A percentile compares a stretch with the other conserved stretches of the same genome.
These are phyloP conservation scores for Pythium biforme DNA, from an alignment of 352 stramenopile genomes.

Conservation along the genomic window DNA sequence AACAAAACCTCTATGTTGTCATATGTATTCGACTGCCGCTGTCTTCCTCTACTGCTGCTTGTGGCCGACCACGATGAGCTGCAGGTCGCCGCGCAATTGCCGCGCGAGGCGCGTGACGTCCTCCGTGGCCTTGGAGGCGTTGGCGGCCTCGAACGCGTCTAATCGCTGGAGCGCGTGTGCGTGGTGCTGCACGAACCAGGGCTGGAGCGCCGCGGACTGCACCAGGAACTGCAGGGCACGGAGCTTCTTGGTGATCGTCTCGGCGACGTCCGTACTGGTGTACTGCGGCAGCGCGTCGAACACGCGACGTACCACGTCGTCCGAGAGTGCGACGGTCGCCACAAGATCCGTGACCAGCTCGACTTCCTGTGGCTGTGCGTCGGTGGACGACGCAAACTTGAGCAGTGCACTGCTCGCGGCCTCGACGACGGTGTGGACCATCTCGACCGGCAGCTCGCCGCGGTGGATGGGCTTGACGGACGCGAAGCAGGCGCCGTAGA, in stretches of 20 bases:
- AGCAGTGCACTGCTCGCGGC: constrained; percentile 6
- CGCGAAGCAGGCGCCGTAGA: constrained; percentile 55
- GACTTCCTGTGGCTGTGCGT: constrained; percentile 19
- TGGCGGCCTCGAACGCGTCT: constrained; percentile 15
- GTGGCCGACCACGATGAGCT: constrained; percentile 48
- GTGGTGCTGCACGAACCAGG: constrained; percentile 39
- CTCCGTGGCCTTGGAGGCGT: constrained; percentile 28
- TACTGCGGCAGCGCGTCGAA: constrained; percentile 23
- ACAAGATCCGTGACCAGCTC: constrained; percentile 27
- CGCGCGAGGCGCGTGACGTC: constrained; percentile 43
- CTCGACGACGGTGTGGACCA: constrained; percentile 36
- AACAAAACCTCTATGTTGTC: neutral
- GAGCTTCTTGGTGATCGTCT: constrained; percentile 30
- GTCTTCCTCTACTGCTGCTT: constrained; percentile 10
- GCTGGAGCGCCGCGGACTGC: constrained; percentile 34
- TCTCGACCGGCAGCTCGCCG: constrained; percentile 43
- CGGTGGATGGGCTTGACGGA: constrained; percentile 33
- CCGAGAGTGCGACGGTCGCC: constrained; percentile 18
- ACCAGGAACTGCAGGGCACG: constrained; percentile 50
- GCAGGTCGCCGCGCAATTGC: constrained; percentile 55
- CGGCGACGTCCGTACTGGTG: constrained; percentile 15
- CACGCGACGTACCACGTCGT: constrained; percentile 22
- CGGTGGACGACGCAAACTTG: constrained; percentile 15
- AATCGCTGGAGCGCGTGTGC: constrained; percentile 30
- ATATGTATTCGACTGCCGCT: neutral